phyloP scores from a whole-genome alignment of 345 rosid species.

The Citrus sp. region DNA sequence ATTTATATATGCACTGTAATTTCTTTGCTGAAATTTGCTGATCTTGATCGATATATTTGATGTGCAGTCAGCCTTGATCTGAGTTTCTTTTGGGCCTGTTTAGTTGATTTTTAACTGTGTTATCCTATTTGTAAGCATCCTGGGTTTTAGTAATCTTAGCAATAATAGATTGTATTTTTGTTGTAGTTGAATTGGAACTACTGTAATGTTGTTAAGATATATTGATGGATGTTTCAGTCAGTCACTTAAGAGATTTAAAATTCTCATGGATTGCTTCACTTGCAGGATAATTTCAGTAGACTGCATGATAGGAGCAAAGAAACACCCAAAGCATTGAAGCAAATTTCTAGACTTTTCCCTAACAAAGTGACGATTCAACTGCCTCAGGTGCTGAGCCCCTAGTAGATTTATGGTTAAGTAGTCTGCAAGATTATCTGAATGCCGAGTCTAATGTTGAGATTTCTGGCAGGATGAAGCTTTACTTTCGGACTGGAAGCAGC shows the following conservation, averaged over 20 bases:
- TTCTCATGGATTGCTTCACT: constrained; percentile 10
- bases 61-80: not conserved
- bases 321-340: constrained; percentile 83
- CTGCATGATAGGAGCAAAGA: constrained; percentile 90
- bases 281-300: constrained; percentile 87
- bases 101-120: not conserved
- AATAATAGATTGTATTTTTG: not conserved
- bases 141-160: not conserved
- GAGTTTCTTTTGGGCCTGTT: not conserved
- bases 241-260: not conserved
- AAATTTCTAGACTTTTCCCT: constrained; percentile 83
- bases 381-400: constrained; percentile 69
- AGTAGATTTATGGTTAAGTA: not conserved
- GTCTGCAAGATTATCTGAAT: constrained; percentile 9
- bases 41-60: not conserved
- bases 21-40: not conserved
- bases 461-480: constrained; percentile 73
- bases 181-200: not conserved
- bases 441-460: constrained; percentile 18
- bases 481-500: constrained; percentile 97
- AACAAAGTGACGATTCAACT: constrained; percentile 94
- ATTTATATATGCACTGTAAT: not conserved
- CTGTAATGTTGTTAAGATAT: not conserved
- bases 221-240: not conserved
- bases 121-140: not conserved